Evolutionary conservation across 306 rosid genomes (phyloP), one percentile per base, ranked within the genome.

Genomic region (Boehmeria nivea): DNA sequence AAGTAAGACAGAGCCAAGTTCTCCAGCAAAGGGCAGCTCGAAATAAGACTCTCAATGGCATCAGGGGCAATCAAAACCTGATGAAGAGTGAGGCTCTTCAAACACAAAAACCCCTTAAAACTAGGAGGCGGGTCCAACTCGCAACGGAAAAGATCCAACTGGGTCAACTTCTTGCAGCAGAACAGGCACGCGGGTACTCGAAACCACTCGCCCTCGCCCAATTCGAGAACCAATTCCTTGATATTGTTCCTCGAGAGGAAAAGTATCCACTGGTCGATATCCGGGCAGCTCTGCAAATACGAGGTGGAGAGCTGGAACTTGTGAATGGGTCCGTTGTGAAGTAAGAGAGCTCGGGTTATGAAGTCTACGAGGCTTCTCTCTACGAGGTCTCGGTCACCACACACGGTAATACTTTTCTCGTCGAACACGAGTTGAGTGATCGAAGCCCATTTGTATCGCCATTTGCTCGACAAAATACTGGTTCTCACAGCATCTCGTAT

Each of bases 321-420:
- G 73, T 84, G 98, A 62, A 91, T 75, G 7, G 98, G 89, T 12
- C 98, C 98, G 62, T 78, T 77, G 64, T 91, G 96, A 75, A 91
- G 96, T 72, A 87, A 81, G 38, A 91, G 77, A 61, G 79, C 68
- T 53, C 69, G 74, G 33, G 85, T 80, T 36, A 87, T 70, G 39
- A 91, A 87, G 51, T 87, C 73, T 4, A 75, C 38, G 42, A 87
- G 66, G 45, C 54, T 66, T 39, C 69, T 71, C 56, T 76, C 78
- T 3, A 63, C 60, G 53, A 38, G 24, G 6, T 37, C 59, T 54
- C 65, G 65, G 27, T 81, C 91, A 59, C 67, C 20, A 36, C 57
- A 47, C 1, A 17, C 11, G 15, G 73, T 59, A 18, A 75, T 80
- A 63, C 89, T 81, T 54, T 80, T 72, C 11, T 87, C 89, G n/a